phyloP scores from a whole-genome alignment of 2,329 filamentous ascomycete species.

The Claviceps arundinis region DNA sequence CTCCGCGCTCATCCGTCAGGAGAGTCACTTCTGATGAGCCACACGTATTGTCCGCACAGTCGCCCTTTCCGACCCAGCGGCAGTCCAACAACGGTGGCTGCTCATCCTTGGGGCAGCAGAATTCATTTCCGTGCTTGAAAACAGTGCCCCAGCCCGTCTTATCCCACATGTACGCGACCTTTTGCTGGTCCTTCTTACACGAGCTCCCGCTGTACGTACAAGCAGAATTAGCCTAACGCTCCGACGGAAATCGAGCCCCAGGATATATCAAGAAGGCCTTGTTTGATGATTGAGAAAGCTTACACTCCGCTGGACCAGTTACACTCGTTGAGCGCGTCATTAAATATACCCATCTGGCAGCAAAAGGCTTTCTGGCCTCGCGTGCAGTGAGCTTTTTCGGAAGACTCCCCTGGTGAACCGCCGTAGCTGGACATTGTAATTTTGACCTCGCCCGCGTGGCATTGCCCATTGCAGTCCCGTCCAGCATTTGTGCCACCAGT shows the following conservation, averaged over 20 bases:
- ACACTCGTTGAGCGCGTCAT: background rate
- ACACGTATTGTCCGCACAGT: conserved; percentile 1
- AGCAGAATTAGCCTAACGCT: background rate
- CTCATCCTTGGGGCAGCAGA: background rate
- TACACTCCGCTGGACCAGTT: background rate
- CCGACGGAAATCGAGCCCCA: too few species aligned
- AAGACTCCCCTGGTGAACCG: conserved; percentile 1
- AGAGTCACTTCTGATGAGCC: background rate
- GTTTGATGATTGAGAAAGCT: background rate
- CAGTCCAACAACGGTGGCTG: background rate
- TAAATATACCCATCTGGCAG: background rate
- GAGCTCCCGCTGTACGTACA: background rate
- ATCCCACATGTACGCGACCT: background rate
- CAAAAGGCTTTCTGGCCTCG: conserved; percentile 8
- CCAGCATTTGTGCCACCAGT: background rate
- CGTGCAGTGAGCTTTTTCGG: conserved; percentile 1
- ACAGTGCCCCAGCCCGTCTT: background rate
- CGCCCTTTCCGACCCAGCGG: background rate
- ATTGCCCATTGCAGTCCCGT: conserved; percentile 8
- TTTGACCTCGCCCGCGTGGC: conserved; percentile 6
- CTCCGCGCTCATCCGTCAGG: background rate
- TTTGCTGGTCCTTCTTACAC: background rate
- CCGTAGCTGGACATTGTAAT: conserved; percentile 4
- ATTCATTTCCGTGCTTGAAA: background rate
- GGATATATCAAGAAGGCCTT: too few species aligned